Percentiles rank a stretch among this genome's conserved stretches.
phyloP scores from a whole-genome alignment of 768 basidiomycete genomes.

The Galerina marginata region DNA sequence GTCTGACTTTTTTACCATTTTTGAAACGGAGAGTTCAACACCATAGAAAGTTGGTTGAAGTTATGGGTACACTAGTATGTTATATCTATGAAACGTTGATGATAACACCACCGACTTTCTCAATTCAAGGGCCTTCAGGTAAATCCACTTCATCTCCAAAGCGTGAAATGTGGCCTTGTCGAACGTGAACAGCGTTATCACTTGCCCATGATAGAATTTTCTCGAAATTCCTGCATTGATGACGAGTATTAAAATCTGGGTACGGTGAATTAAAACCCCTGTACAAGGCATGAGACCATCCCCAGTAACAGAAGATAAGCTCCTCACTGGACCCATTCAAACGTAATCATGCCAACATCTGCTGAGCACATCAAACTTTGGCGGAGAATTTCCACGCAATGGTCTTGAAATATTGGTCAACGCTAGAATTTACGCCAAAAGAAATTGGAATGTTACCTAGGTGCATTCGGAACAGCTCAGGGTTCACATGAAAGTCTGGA shows the following conservation, averaged over 20 bases:
- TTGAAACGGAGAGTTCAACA: too few species aligned
- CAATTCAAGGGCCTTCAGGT: not conserved
- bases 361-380: slow-evolving; percentile 11
- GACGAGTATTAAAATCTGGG: slow-evolving; percentile 10
- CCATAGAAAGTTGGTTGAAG: too few species aligned
- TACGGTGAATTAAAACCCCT: slow-evolving; percentile 9
- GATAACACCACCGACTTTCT: too few species aligned
- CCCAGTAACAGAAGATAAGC: not conserved
- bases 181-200: not conserved
- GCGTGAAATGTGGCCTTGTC: not conserved
- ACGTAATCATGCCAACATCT: slow-evolving; percentile 8
- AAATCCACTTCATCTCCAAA: not conserved
- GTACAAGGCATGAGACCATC: too few species aligned
- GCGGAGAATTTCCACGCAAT: slow-evolving; percentile 9
- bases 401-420: not conserved
- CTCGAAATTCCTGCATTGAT: slow-evolving; percentile 3
- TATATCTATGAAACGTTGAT: too few species aligned
- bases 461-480: slow-evolving; percentile 5
- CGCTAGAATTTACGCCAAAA: not conserved
- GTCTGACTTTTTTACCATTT: too few species aligned
- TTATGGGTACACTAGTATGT: too few species aligned
- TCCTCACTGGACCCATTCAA: slow-evolving; percentile 13
- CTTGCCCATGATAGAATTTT: slow-evolving; percentile 1
- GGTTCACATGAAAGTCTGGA: slow-evolving; percentile 5
- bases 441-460: not conserved